Conservation (phyloP, 2,329 filamentous ascomycete species). For the Akanthomyces uredinophilus region DNA sequence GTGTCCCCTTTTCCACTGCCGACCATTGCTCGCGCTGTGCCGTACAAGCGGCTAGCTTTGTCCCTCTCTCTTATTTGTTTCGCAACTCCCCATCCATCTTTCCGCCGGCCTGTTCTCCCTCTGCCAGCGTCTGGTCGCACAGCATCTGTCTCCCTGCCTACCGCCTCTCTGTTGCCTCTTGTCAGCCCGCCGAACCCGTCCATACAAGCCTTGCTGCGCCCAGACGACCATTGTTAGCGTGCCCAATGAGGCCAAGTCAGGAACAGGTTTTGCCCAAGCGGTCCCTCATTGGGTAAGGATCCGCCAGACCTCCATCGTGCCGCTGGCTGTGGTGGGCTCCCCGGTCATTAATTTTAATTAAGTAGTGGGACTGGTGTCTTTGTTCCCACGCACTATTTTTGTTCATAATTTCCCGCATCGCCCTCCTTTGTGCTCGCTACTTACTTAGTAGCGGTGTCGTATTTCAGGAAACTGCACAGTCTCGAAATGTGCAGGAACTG, state of each 20-base stretch:
- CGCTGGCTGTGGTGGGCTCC: not conserved
- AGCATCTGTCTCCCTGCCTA: not conserved
- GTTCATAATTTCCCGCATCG: not conserved
- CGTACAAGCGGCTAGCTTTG: no score
- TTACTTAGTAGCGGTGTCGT: not conserved
- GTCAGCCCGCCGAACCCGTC: not conserved
- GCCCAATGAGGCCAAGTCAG: slow-evolving; percentile 7
- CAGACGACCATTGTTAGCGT: not conserved
- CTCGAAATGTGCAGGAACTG: not conserved
- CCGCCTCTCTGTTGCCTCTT: not conserved
- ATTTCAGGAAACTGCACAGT: not conserved
- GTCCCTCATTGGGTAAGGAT: slow-evolving; percentile 11
- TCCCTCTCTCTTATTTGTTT: not conserved
- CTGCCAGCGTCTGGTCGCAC: not conserved
- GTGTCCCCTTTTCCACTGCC: not conserved
- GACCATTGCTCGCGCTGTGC: no score
- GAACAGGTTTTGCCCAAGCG: slow-evolving; percentile 14
- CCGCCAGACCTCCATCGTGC: slow-evolving; percentile 4
- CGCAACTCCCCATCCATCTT: not conserved
- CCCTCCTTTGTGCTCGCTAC: not conserved
- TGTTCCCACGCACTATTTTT: slow-evolving; percentile 1
- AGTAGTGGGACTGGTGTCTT: not conserved
- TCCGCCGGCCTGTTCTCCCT: not conserved
- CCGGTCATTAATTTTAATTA: slow-evolving; percentile 6
- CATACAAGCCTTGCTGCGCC: not conserved